Base-by-base conservation (phyloP, 2,329 filamentous ascomycete species). In the Pseudonectria foliicola region DNA sequence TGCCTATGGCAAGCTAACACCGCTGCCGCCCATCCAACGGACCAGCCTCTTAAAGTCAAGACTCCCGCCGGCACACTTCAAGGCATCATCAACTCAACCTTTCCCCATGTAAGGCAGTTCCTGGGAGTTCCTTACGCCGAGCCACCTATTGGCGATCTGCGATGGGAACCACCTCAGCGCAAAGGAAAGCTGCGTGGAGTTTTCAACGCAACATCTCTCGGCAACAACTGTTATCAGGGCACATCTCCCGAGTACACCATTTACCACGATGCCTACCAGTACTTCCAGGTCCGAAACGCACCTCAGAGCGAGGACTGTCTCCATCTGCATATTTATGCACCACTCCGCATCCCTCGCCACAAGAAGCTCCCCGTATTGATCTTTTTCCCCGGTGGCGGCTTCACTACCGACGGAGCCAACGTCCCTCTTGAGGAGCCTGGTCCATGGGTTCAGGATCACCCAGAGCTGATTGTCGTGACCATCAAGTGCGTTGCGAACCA, bases 41-140 rank as follows among this genome's bases (percentile, higher is more conserved):
- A 21, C 18, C 18, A 13, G 10, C 12, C 35, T 7, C 21, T 43
- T 14, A 37, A 24, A 2, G 23, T 43, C 31, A 43, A 39, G 24
- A 41, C 41, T 4, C 38, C 34, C 14, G 41, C 38, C 12, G 41
- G 38, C 13, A 25, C 41, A 16, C 27, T 43, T 12, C 38, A 38
- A 3, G 42, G 42, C 6, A 42, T 42, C 42, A 35, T 44, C 34
- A 44, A 42, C 23, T 27, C 30, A 6, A 44, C 42, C 3, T 38
- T 38, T n/a, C 42, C 42, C 2, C 34, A 38, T 6, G 42, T 44
- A 2, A 39, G 39, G 3, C 42, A 43, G 7, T 47, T 43, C 13
- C 52, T 60, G 12, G 59, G 56, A 15, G 57, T 80, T 7, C 75
- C 74, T 0, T 80, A 71, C 48, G 75, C 73, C 3, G 65, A 73